Evolutionary conservation across 371 early-diverging fungal genomes (phyloP).

Genomic region (Parasitella parasitica): DNA sequence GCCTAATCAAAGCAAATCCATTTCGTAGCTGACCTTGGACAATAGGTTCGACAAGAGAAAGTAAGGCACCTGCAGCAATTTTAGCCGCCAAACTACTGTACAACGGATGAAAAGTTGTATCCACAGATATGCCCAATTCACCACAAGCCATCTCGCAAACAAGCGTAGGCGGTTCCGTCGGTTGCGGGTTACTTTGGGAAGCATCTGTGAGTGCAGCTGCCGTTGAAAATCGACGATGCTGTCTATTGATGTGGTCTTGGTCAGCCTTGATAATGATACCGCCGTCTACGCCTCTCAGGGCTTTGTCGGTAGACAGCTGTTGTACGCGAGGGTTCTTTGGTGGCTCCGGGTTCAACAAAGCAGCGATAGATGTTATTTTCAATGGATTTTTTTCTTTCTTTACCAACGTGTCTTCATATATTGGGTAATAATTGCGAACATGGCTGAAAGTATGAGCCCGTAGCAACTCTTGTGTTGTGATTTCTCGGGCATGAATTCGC

Average conservation of each 20-base stretch:
- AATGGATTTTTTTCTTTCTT: conserved; percentile 22
- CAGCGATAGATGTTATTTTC: conserved; percentile 39
- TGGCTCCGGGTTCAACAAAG: conserved; percentile 31
- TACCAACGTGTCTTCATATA: conserved; percentile 7
- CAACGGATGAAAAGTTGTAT: conserved; percentile 61
- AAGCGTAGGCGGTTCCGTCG: conserved; percentile 50
- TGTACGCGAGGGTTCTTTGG: neutral
- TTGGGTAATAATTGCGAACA: conserved; percentile 54
- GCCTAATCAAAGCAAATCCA: conserved; percentile 67
- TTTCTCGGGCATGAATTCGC: conserved; percentile 54
- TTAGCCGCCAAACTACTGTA: conserved; percentile 54
- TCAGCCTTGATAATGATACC: conserved; percentile 31
- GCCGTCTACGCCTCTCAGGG: conserved; percentile 39
- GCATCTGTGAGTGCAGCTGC: conserved; percentile 30
- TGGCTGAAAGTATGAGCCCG: conserved; percentile 55
- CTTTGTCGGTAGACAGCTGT: neutral
- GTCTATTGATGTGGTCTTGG: conserved; percentile 27
- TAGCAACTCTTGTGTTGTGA: conserved; percentile 50
- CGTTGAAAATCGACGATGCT: conserved; percentile 38
- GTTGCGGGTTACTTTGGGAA: conserved; percentile 17
- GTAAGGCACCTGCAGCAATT: conserved; percentile 58
- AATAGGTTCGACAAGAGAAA: conserved; percentile 53
- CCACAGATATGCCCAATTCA: conserved; percentile 57
- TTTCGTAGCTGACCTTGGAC: conserved; percentile 58
- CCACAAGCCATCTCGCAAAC: conserved; percentile 58